A percentile compares a stretch with the other conserved stretches of the same genome.
phyloP scores from a whole-genome alignment of 345 rosid genomes.

The Arabidopsis arenosa region DNA sequence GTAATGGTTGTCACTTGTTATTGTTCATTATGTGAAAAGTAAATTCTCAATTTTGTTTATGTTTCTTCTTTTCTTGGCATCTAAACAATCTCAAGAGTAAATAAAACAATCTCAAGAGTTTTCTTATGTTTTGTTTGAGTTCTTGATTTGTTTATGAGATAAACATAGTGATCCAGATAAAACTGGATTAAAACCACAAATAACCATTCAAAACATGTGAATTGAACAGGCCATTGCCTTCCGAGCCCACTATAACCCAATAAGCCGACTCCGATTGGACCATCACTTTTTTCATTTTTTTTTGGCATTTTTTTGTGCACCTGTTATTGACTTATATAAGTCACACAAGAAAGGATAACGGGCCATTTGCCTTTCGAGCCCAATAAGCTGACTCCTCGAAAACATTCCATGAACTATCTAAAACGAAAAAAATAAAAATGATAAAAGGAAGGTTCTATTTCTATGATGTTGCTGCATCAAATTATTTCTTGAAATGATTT shows the following conservation, averaged over 20 bases:
- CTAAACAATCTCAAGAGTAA: neutral
- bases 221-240: no score
- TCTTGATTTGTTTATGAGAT: neutral
- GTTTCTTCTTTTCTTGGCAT: neutral
- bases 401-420: neutral
- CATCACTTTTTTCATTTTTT: neutral
- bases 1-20: constrained; percentile 12
- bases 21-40: constrained; percentile 9
- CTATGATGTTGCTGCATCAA: neutral
- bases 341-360: no score
- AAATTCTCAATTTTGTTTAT: constrained; percentile 28
- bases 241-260: neutral
- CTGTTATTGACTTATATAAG: no score
- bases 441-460: neutral
- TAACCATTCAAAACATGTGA: no score
- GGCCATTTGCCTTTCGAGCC: no score
- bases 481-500: neutral
- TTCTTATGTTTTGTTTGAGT: neutral
- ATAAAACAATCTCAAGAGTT: neutral
- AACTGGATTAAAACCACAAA: no score
- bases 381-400: no score
- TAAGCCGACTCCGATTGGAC: neutral
- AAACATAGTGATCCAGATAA: no score
- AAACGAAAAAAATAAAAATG: neutral
- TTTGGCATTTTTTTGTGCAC: no score